These are phyloP conservation scores for Mycena pura DNA, from an alignment of 768 basidiomycete genomes.

Conservation along the genomic window DNA sequence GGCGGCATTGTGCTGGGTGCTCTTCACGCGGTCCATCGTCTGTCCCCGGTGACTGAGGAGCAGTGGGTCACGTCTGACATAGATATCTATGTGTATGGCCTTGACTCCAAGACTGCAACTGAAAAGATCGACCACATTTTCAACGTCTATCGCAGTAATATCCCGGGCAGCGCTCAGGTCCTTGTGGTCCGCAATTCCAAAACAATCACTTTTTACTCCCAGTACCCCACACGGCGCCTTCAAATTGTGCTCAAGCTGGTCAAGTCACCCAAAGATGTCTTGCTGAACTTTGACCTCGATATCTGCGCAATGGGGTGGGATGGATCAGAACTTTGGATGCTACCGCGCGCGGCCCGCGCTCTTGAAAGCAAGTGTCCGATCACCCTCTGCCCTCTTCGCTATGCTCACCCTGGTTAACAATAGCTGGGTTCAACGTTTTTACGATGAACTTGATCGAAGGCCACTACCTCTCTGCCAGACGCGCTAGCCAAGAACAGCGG, in stretches of 20 bases:
- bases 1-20: conserved; percentile 8
- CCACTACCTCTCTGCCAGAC: background rate
- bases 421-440: no score
- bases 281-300: background rate
- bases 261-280: background rate
- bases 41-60: background rate
- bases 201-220: background rate
- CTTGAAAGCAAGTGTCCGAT: conserved; percentile 6
- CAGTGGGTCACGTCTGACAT: conserved; percentile 1
- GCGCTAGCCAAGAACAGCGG: background rate
- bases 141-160: background rate
- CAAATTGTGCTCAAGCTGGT: background rate
- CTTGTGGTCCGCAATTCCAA: background rate
- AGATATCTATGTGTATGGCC: conserved; percentile 4
- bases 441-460: no score
- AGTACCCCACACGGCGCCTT: background rate
- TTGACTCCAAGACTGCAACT: background rate
- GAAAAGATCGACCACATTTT: background rate
- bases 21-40: background rate
- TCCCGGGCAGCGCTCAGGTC: background rate
- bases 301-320: conserved; percentile 1
- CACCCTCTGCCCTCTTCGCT: no score
- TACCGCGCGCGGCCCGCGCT: background rate
- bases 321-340: no score
- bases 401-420: no score